These are phyloP conservation scores for Favolaschia claudopus DNA, from an alignment of 768 basidiomycete species.

Conservation along the genomic window DNA sequence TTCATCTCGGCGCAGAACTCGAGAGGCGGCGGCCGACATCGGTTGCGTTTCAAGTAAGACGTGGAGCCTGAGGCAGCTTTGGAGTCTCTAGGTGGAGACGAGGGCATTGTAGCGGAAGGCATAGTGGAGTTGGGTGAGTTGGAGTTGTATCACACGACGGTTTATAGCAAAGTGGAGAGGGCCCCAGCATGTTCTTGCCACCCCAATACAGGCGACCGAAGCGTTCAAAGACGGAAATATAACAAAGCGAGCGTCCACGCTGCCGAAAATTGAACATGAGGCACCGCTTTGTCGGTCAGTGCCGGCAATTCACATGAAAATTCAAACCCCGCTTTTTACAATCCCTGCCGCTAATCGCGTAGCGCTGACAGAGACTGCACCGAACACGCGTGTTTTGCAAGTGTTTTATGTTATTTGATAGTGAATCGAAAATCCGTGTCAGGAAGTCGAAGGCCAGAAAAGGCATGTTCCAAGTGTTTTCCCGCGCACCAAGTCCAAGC, in stretches of 20 bases:
- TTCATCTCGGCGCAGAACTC: slow-evolving; percentile 30
- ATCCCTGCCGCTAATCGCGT: neutral
- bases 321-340: neutral
- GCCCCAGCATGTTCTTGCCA: neutral
- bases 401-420: neutral
- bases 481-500: too few species aligned
- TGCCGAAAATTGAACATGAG: slow-evolving; percentile 11
- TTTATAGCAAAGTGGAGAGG: neutral
- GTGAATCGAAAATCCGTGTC: neutral
- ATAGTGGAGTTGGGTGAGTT: neutral
- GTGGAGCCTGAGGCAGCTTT: neutral
- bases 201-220: neutral
- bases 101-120: slow-evolving; percentile 6
- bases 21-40: slow-evolving; percentile 14
- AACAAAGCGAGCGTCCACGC: slow-evolving; percentile 6
- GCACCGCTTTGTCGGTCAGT: slow-evolving; percentile 7
- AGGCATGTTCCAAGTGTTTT: too few species aligned
- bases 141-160: neutral
- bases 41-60: slow-evolving; percentile 3
- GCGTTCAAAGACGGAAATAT: neutral
- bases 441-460: neutral
- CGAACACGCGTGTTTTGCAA: slow-evolving; percentile 1
- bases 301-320: neutral
- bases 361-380: neutral
- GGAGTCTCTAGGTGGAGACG: neutral